These are phyloP conservation scores for Cafeteria roenbergensis DNA, from an alignment of 108 stramenopile genomes.

Conservation along the genomic window DNA sequence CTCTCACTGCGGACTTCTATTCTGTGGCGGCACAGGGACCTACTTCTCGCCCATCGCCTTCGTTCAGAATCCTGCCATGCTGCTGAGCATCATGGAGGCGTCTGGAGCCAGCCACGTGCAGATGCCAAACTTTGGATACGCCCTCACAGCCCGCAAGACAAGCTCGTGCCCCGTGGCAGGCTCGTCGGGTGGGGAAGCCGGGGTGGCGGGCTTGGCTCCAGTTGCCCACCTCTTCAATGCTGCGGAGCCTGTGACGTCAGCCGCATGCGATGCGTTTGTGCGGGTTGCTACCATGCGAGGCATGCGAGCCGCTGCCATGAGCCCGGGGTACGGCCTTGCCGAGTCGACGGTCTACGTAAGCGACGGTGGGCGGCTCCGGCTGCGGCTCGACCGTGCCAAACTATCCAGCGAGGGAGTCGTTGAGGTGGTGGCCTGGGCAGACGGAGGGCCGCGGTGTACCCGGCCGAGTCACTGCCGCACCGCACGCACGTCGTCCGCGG, in stretches of 20 bases:
- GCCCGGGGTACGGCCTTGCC: slow-evolving; percentile 88
- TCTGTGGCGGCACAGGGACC: slow-evolving; percentile 83
- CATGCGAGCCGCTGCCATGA: slow-evolving; percentile 52
- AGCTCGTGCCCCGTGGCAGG: neutral
- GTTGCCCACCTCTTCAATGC: slow-evolving; percentile 84
- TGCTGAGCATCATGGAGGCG: slow-evolving; percentile 65
- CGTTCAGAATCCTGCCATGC: slow-evolving; percentile 74
- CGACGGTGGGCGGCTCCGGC: slow-evolving; percentile 57
- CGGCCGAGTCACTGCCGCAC: too few species aligned
- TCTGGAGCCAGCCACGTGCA: slow-evolving; percentile 83
- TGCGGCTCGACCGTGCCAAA: slow-evolving; percentile 49
- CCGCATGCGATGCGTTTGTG: slow-evolving; percentile 60
- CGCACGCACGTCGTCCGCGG: too few species aligned
- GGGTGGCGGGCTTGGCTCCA: slow-evolving; percentile 55
- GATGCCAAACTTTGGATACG: slow-evolving; percentile 93
- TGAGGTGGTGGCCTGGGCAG: slow-evolving; percentile 13
- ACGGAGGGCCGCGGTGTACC: too few species aligned
- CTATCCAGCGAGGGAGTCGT: slow-evolving; percentile 46
- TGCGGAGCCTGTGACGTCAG: slow-evolving; percentile 76
- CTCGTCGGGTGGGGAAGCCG: slow-evolving; percentile 27
- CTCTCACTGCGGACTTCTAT: slow-evolving; percentile 69
- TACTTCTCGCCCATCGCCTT: slow-evolving; percentile 90
- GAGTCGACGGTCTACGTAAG: slow-evolving; percentile 94
- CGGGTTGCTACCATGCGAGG: slow-evolving; percentile 58
- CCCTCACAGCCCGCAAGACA: slow-evolving; percentile 73